Evolutionary conservation across 225 moss, liverwort and hornwort genomes (phyloP).

Genomic region (Thuidium tamariscinum): DNA sequence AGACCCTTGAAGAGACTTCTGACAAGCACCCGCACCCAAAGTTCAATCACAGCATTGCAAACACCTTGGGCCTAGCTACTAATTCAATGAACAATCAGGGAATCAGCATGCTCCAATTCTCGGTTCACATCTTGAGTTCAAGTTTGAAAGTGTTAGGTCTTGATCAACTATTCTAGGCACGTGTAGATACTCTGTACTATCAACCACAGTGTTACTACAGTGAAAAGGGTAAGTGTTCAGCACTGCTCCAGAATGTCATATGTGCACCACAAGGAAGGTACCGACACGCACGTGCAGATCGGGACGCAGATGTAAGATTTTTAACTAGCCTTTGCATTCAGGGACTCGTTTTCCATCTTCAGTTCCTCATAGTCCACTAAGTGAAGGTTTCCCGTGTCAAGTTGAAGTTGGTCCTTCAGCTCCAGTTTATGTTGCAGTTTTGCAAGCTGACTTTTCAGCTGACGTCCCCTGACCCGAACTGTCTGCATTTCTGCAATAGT

Average conservation of each 20-base stretch:
- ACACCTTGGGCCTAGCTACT: not conserved
- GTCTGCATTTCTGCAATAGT: conserved; percentile 43
- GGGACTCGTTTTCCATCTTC: conserved; percentile 88
- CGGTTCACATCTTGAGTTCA: not conserved
- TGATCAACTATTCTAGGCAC: not conserved
- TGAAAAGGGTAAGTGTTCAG: not conserved
- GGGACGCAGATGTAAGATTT: not conserved
- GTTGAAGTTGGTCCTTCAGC: conserved; percentile 73
- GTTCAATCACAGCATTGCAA: not conserved
- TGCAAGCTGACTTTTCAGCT: conserved; percentile 55
- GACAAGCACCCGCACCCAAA: not conserved
- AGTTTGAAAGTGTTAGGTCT: not conserved
- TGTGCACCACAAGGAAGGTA: not conserved
- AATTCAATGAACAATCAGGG: not conserved
- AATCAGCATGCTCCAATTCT: not conserved
- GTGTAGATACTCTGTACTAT: not conserved
- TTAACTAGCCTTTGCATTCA: conserved; percentile 64
- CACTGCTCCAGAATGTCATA: not conserved
- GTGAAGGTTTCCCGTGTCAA: conserved; percentile 62
- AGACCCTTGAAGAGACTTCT: not conserved
- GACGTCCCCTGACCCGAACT: conserved; percentile 58
- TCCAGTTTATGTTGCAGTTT: conserved; percentile 66
- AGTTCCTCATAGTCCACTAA: conserved; percentile 75
- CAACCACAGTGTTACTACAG: not conserved
- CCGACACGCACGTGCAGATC: not conserved